Evolutionary conservation across 257 asterid species (phyloP), one percentile per base, ranked within the genome.

Genomic region (Gentiana dahurica): DNA sequence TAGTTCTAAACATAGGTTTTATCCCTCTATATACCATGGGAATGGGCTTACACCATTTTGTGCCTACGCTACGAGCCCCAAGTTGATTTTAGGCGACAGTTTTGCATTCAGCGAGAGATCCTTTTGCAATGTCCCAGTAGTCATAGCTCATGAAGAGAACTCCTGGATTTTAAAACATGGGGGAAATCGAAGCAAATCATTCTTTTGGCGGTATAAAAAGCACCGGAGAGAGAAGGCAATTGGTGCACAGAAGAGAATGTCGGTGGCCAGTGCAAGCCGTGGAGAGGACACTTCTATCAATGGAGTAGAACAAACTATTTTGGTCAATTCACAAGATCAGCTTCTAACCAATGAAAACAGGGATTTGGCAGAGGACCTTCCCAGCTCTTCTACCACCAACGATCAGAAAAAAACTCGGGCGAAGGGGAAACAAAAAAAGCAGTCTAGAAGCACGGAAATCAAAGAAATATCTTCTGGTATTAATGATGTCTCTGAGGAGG

Each of bases 41-140:
- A 38, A 59, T 60, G 55, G 57, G 36, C 57, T 60, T 62, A 39
- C 60, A 69, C 62, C 77, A 44, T 80, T 71, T 57, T 59, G 79
- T 67, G 54, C 74, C 58, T 71, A 71, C 48, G 64, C 73, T 55
- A 24, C 35, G 44, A 63, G 65, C 70, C 66, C 66, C 43, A 71
- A 56, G 54, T 68, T 70, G 64, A 75, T 78, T 68, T 53, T 65
- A 70, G 81, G 72, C 33, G 57, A 67, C 63, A 60, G 59, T 65
- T 78, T 44, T 63, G 60, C 68, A 54, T 59, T 75, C 49, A 48
- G 71, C 50, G 65, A 70, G 62, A 80, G 84, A 59, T 66, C 74
- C 54, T 74, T 77, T 71, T 84, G 82, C 53, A 79, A 63, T 57
- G 72, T 69, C 44, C 69, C 90, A 4, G 77, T 75, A 67, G 71